phyloP scores from a whole-genome alignment of 139 green algal species.

The Picochlorum sp. region DNA sequence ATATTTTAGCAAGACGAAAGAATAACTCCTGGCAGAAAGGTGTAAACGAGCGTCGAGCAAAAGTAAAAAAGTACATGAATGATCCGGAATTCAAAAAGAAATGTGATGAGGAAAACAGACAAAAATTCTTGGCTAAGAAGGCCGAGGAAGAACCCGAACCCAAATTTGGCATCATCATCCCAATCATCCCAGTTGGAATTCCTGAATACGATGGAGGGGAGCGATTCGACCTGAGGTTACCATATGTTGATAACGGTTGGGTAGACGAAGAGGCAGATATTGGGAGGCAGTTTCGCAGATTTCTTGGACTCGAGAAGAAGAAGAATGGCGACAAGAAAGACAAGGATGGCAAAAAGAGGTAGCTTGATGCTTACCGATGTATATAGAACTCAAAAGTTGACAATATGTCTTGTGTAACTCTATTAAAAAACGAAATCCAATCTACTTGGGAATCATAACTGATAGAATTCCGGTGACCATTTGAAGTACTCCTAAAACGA shows the following conservation, averaged over 20 bases:
- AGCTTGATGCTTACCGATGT: not conserved
- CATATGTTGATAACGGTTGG: constrained; percentile 27
- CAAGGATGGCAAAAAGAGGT: constrained; percentile 5
- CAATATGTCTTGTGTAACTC: too few relatives aligned
- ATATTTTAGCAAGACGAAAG: constrained; percentile 26
- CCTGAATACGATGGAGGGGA: constrained; percentile 43
- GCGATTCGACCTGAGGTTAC: constrained; percentile 38
- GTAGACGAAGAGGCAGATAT: constrained; percentile 34
- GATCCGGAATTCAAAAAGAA: constrained; percentile 42
- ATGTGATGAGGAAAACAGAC: constrained; percentile 28
- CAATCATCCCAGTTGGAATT: constrained; percentile 20
- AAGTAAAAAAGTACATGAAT: constrained; percentile 20
- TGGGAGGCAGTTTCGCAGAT: constrained; percentile 8
- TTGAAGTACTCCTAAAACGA: constrained; percentile 6
- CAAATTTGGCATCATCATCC: constrained; percentile 30
- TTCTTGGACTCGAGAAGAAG: constrained; percentile 37
- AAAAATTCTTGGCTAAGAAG: constrained; percentile 18
- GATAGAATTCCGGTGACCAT: constrained; percentile 6
- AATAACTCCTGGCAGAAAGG: constrained; percentile 29
- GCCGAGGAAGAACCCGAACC: constrained; percentile 20
- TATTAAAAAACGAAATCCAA: too few relatives aligned
- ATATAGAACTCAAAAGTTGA: too few relatives aligned
- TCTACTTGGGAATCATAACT: too few relatives aligned
- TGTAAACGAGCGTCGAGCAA: constrained; percentile 22
- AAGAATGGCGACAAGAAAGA: not conserved